These are phyloP conservation scores for Lachancea sp. DNA, from an alignment of 805 yeast species.

Conservation along the genomic window DNA sequence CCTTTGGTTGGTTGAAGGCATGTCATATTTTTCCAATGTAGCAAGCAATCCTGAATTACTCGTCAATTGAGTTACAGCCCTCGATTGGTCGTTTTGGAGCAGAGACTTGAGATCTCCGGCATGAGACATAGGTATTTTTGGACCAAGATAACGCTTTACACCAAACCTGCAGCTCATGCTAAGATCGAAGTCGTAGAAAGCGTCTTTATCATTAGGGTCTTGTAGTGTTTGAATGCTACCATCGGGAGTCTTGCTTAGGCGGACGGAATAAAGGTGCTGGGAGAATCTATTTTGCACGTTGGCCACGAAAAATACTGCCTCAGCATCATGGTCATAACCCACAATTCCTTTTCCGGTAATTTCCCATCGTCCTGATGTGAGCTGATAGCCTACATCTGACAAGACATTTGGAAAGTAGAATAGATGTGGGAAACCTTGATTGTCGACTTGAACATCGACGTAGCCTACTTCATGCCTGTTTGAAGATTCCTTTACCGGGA, in stretches of 20 bases:
- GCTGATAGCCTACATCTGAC: slow-evolving; percentile 35
- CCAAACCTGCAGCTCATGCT: slow-evolving; percentile 52
- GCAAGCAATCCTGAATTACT: slow-evolving; percentile 12
- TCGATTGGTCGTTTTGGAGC: slow-evolving; percentile 6
- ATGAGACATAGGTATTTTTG: slow-evolving; percentile 20
- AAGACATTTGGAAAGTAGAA: slow-evolving; percentile 49
- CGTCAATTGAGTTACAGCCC: slow-evolving; percentile 11
- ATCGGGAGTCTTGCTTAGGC: slow-evolving; percentile 28
- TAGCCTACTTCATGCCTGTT: slow-evolving; percentile 44
- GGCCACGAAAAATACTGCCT: slow-evolving; percentile 49
- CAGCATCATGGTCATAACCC: slow-evolving; percentile 41
- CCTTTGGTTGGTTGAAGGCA: slow-evolving; percentile 43
- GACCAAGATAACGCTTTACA: slow-evolving; percentile 24
- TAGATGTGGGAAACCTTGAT: slow-evolving; percentile 53
- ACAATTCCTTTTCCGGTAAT: slow-evolving; percentile 42
- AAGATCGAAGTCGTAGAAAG: slow-evolving; percentile 41
- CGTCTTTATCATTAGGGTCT: slow-evolving; percentile 16
- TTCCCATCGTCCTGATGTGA: slow-evolving; percentile 48
- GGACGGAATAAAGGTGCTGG: slow-evolving; percentile 52
- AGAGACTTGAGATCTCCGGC: slow-evolving; percentile 20
- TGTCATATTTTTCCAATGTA: slow-evolving; percentile 33
- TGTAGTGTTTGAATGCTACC: slow-evolving; percentile 13
- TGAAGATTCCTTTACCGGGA: slow-evolving; percentile 33
- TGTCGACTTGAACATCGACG: slow-evolving; percentile 51
- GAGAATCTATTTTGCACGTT: slow-evolving; percentile 43